These are phyloP conservation scores for Podospora pseudopauciseta DNA, from an alignment of 495 filamentous ascomycete species.

Conservation along the genomic window DNA sequence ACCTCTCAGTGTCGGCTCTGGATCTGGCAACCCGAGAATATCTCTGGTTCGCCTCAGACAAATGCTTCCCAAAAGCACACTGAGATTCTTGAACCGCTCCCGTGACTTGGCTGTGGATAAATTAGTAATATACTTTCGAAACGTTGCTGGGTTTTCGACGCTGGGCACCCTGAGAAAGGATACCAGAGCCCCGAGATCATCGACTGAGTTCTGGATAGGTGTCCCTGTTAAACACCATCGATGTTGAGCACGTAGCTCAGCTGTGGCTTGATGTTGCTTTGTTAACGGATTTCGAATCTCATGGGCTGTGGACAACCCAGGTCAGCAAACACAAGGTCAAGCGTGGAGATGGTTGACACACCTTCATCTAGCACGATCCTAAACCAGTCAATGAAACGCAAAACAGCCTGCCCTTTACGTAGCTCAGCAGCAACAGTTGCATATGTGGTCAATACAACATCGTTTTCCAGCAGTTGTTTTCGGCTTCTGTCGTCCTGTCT, in stretches of 20 bases:
- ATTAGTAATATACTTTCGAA: neutral
- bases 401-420: neutral
- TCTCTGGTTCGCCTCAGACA: neutral
- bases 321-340: neutral
- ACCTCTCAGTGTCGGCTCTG: neutral
- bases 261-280: neutral
- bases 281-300: neutral
- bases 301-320: neutral
- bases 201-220: slow-evolving; percentile 3
- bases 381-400: neutral
- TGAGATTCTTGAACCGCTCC: neutral
- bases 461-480: neutral
- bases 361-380: slow-evolving; percentile 6
- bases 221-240: slow-evolving; percentile 8
- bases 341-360: neutral
- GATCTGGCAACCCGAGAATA: neutral
- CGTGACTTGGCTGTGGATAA: neutral
- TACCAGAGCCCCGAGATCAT: neutral
- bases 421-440: neutral
- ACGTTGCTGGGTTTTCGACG: neutral
- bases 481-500: neutral
- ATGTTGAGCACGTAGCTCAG: neutral
- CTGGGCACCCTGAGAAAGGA: neutral
- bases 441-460: slow-evolving; percentile 3
- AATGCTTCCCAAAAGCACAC: neutral